Percentiles rank a stretch among this genome's conserved stretches.
Conservation (phyloP, 2,329 filamentous ascomycete species). For the Nectriaceae sp. region DNA sequence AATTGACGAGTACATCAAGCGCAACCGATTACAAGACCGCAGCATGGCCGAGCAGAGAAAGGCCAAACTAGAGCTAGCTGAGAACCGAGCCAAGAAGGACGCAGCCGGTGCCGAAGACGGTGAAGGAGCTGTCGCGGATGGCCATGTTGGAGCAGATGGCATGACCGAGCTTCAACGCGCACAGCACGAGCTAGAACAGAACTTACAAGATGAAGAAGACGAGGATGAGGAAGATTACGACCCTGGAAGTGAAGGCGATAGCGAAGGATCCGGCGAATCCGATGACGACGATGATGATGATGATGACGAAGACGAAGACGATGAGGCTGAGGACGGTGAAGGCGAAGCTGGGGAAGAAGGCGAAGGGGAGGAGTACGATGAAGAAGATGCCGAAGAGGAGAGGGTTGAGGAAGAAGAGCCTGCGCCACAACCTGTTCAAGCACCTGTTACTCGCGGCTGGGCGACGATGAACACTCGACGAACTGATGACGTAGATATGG, state of each 20-base stretch:
- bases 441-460: constrained; percentile 33
- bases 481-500: constrained; percentile 33
- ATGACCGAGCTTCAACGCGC: constrained; percentile 53
- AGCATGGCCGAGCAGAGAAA: constrained; percentile 70
- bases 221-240: constrained; percentile 69
- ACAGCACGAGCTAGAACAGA: constrained; percentile 52
- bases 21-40: constrained; percentile 63
- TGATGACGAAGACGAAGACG: constrained; percentile 46
- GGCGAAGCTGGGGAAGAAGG: constrained; percentile 32
- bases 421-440: constrained; percentile 11
- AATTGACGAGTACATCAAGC: constrained; percentile 65
- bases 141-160: constrained; percentile 38
- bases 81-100: constrained; percentile 55
- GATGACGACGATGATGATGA: constrained; percentile 56
- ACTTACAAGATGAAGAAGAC: constrained; percentile 61
- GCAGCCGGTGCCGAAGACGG: constrained; percentile 42
- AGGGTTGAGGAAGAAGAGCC: constrained; percentile 15
- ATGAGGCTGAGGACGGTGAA: constrained; percentile 37
- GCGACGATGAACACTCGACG: constrained; percentile 29
- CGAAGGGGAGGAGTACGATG: constrained; percentile 22
- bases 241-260: constrained; percentile 61
- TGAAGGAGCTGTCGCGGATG: constrained; percentile 33
- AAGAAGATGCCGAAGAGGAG: constrained; percentile 20
- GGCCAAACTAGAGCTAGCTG: constrained; percentile 62
- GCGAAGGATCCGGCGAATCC: constrained; percentile 55